A percentile compares a stretch with the other conserved stretches of the same genome.
Evolutionary conservation across 2,329 filamentous ascomycete species (phyloP).

Genomic region (Onygenales sp.): DNA sequence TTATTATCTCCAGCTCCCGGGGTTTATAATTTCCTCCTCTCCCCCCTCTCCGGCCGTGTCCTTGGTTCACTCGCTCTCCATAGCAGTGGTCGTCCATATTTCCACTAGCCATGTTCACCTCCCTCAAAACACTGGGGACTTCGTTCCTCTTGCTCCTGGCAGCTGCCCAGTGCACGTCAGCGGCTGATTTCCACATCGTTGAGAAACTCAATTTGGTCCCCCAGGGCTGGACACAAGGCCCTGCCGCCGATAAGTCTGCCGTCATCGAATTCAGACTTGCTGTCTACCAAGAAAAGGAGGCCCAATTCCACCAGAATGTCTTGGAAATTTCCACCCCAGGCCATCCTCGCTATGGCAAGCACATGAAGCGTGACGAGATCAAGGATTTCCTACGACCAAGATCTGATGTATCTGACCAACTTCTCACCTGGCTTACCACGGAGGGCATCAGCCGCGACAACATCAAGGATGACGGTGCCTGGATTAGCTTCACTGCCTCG

Average conservation of each 20-base stretch:
- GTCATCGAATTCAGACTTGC: not conserved
- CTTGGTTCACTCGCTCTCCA: not conserved
- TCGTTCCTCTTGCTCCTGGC: not conserved
- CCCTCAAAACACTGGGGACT: not conserved
- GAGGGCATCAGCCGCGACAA: slow-evolving; percentile 37
- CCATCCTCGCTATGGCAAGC: slow-evolving; percentile 49
- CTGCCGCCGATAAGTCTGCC: not conserved
- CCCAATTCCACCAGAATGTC: not conserved
- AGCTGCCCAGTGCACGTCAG: not conserved
- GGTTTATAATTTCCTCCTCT: not conserved
- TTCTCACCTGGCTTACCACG: slow-evolving; percentile 46
- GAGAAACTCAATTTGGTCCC: not conserved
- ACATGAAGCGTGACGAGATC: slow-evolving; percentile 51
- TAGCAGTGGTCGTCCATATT: not conserved
- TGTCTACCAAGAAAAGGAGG: not conserved
- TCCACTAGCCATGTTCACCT: not conserved
- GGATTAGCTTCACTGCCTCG: slow-evolving; percentile 46
- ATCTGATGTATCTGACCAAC: slow-evolving; percentile 36
- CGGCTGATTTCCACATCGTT: not conserved
- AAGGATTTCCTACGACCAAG: slow-evolving; percentile 45
- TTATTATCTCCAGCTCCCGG: not conserved
- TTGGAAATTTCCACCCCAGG: slow-evolving; percentile 47
- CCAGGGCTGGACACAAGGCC: not conserved
- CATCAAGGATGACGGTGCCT: slow-evolving; percentile 46
- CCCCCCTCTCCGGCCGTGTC: not conserved